Percentiles rank a stretch among this genome's conserved stretches.
phyloP scores from a whole-genome alignment of 331 rosid species.

The Telfairia occidentalis region DNA sequence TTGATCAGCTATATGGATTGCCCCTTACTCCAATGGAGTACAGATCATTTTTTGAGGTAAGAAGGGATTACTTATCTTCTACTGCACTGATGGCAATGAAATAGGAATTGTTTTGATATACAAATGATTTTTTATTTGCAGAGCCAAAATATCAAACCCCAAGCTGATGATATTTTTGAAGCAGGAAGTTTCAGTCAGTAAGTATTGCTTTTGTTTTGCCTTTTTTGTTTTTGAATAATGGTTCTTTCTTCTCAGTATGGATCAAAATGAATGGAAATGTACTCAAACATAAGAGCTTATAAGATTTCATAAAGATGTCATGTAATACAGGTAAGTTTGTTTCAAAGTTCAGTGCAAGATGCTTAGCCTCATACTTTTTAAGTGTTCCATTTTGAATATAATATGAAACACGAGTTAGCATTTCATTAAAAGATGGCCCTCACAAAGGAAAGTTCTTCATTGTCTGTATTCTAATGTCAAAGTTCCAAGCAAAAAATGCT shows the following conservation, averaged over 20 bases:
- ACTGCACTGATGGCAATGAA: background rate
- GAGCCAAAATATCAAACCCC: constrained; percentile 45
- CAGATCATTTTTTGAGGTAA: constrained; percentile 62
- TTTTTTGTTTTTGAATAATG: background rate
- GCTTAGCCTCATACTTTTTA: background rate
- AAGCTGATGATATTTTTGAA: constrained; percentile 58
- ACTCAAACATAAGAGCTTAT: background rate
- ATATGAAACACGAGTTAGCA: background rate
- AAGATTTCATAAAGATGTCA: background rate
- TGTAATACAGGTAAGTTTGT: background rate
- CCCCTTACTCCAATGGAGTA: constrained; percentile 78
- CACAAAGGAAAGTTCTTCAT: background rate
- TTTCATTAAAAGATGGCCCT: background rate
- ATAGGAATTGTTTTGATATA: background rate
- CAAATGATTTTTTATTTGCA: constrained; percentile 25
- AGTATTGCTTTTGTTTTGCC: constrained; percentile 16
- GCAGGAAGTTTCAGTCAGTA: constrained; percentile 38
- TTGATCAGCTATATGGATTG: constrained; percentile 44
- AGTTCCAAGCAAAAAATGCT: background rate
- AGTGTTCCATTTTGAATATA: background rate
- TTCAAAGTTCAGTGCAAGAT: background rate
- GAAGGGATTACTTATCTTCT: constrained; percentile 12
- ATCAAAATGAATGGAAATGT: background rate
- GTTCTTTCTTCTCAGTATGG: background rate
- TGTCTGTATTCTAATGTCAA: background rate